Percentiles rank a stretch among this genome's conserved stretches.
phyloP scores from a whole-genome alignment of 2,329 filamentous ascomycete species.

The Eutypa lata region DNA sequence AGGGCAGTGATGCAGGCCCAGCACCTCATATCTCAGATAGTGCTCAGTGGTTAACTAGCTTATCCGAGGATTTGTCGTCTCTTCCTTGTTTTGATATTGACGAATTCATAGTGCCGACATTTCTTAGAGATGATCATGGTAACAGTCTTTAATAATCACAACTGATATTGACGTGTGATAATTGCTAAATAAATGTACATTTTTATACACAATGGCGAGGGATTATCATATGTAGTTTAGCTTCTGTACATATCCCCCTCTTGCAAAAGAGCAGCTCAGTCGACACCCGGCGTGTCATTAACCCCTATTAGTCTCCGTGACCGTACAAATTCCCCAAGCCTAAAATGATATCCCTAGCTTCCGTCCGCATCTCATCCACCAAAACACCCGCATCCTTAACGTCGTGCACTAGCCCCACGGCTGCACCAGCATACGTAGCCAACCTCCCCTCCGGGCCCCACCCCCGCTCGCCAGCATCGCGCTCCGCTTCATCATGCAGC shows the following conservation, averaged over 20 bases:
- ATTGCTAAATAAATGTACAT: no score
- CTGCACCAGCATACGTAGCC: constrained; percentile 48
- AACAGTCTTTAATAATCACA: background rate
- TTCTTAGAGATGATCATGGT: background rate
- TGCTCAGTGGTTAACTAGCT: background rate
- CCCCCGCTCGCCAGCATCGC: constrained; percentile 35
- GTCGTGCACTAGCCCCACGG: constrained; percentile 40
- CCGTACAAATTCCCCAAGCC: no score
- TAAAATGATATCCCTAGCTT: constrained; percentile 23
- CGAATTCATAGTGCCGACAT: background rate
- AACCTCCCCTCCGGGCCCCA: constrained; percentile 46
- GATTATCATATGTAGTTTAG: no score
- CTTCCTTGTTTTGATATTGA: background rate
- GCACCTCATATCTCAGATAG: background rate
- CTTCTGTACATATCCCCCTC: no score
- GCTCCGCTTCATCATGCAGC: constrained; percentile 37
- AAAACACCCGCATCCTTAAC: constrained; percentile 38
- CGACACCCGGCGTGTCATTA: no score
- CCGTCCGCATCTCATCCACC: constrained; percentile 28
- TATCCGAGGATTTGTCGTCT: background rate
- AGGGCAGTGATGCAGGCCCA: background rate
- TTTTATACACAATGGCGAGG: no score
- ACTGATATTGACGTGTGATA: background rate
- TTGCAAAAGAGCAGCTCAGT: no score
- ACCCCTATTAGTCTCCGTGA: no score